Percentiles rank a stretch among this genome's conserved stretches.
These are phyloP conservation scores for Diplodia seriata DNA, from an alignment of 2,329 filamentous ascomycete species.

Conservation along the genomic window DNA sequence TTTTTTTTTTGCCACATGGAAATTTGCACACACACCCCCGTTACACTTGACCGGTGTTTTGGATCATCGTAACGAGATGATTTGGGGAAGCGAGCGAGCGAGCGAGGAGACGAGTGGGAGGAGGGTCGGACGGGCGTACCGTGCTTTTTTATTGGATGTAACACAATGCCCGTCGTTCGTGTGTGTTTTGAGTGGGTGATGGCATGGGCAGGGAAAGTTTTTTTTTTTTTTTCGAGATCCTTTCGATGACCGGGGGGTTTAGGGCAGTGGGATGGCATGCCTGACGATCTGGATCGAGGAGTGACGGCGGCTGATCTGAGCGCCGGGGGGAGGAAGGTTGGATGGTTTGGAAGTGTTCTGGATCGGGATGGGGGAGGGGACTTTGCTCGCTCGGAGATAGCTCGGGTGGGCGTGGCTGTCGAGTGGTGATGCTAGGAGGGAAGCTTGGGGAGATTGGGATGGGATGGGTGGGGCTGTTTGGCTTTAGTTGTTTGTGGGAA, in stretches of 20 bases:
- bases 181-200: not conserved
- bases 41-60: not conserved
- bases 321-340: not conserved
- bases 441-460: not conserved
- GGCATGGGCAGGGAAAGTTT: not conserved
- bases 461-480: not conserved
- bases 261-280: not conserved
- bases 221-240: not conserved
- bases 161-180: not conserved
- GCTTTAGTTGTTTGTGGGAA: not conserved
- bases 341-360: slow-evolving; percentile 3
- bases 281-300: slow-evolving; percentile 1
- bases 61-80: not conserved
- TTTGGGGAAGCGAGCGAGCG: not conserved
- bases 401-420: slow-evolving; percentile 4
- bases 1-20: too few species aligned
- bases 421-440: not conserved
- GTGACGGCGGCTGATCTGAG: slow-evolving; percentile 7
- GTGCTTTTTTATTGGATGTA: not conserved
- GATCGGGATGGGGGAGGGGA: not conserved
- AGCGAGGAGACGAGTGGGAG: not conserved
- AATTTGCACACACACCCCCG: too few species aligned
- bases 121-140: not conserved
- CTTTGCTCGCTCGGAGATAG: slow-evolving; percentile 14
- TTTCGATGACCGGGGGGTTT: not conserved